Evolutionary conservation across 1,284 basidiomycete genomes (phyloP).

Genomic region (Ganoderma boninense): DNA sequence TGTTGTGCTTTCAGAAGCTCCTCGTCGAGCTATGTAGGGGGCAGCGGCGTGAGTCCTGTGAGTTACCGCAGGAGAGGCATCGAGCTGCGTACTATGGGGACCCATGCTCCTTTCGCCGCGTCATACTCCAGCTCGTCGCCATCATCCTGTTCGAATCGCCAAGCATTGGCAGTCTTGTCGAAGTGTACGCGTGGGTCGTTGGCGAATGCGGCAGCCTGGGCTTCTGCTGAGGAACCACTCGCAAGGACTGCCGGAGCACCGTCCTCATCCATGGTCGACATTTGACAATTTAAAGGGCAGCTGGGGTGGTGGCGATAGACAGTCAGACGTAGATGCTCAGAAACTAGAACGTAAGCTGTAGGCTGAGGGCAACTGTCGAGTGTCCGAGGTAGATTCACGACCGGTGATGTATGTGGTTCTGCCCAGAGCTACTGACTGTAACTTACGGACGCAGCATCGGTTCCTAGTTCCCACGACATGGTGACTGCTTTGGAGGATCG

Average conservation of each 20-base stretch:
- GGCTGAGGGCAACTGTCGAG: not conserved
- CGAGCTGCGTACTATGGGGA: constrained; percentile 74
- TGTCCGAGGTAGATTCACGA: not conserved
- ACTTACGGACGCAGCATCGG: not conserved
- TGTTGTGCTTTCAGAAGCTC: constrained; percentile 87
- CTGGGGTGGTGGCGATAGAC: not conserved
- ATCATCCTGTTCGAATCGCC: constrained; percentile 90
- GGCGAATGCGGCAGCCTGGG: constrained; percentile 74
- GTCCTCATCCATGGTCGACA: constrained; percentile 26
- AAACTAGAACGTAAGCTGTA: not conserved
- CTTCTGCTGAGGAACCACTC: constrained; percentile 56
- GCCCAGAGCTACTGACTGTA: too few species aligned
- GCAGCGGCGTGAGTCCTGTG: not conserved
- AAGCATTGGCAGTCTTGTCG: constrained; percentile 79
- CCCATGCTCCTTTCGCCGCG: constrained; percentile 75
- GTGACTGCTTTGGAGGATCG: not conserved
- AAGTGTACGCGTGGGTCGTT: constrained; percentile 84
- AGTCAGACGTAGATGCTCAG: not conserved
- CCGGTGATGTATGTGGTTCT: not conserved
- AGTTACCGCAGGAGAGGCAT: constrained; percentile 1
- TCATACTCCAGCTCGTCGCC: constrained; percentile 93
- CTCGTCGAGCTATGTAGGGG: constrained; percentile 71
- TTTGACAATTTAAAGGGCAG: constrained; percentile 1
- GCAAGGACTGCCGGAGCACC: constrained; percentile 58
- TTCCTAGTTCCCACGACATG: not conserved